Conservation (phyloP, 1,284 basidiomycete species). For the Kwoniella shivajii region DNA sequence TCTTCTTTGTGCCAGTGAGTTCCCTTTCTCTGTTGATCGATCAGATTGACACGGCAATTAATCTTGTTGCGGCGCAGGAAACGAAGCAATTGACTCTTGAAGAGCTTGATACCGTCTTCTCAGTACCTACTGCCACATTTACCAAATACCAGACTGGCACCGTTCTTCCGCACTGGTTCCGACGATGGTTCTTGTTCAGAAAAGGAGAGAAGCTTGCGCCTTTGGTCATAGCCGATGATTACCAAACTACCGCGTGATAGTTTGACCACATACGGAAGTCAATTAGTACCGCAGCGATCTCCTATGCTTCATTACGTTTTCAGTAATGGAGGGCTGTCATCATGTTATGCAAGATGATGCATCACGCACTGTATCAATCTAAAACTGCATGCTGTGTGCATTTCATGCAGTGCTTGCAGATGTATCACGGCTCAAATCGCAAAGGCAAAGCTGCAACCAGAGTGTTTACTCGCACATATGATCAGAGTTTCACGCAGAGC, state of each 20-base stretch:
- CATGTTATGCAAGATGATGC: too few relatives aligned
- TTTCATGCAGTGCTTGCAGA: too few relatives aligned
- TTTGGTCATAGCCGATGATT: not conserved
- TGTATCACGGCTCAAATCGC: too few relatives aligned
- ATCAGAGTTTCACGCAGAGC: too few relatives aligned
- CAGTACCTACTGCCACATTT: slow-evolving; percentile 64
- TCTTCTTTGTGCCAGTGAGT: slow-evolving; percentile 13
- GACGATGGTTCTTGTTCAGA: not conserved
- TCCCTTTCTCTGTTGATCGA: not conserved
- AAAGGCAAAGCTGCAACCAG: too few relatives aligned
- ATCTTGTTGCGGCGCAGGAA: not conserved
- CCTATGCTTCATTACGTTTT: too few relatives aligned
- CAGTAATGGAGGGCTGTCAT: too few relatives aligned
- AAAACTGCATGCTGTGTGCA: too few relatives aligned
- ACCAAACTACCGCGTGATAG: not conserved
- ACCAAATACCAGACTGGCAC: slow-evolving; percentile 61
- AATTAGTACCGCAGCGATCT: too few relatives aligned
- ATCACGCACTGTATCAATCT: too few relatives aligned
- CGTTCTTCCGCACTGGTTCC: slow-evolving; percentile 4
- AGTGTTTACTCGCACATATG: too few relatives aligned
- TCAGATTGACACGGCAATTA: not conserved
- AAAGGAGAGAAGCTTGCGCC: not conserved
- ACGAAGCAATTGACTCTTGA: slow-evolving; percentile 7
- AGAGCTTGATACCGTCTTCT: slow-evolving; percentile 23
- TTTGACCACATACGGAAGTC: too few relatives aligned